phyloP scores from a whole-genome alignment of 176 grass and related monocot genomes.

The Thalia dealbata region DNA sequence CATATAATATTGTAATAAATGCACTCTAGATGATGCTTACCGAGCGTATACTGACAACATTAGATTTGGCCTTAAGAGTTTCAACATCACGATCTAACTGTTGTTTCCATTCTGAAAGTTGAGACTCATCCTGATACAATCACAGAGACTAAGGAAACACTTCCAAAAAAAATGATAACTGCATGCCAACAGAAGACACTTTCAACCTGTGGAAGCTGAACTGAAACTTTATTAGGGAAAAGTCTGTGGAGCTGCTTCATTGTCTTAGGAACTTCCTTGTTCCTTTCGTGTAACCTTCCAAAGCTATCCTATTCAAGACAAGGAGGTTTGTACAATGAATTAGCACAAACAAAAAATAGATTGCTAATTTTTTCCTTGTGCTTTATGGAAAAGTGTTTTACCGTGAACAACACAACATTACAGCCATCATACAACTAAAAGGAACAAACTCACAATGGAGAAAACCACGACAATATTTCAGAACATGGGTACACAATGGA shows the following conservation, averaged over 20 bases:
- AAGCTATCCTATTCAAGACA: conserved; percentile 67
- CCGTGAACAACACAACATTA: neutral
- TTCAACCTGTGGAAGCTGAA: conserved; percentile 88
- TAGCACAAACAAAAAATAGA: neutral
- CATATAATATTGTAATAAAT: neutral
- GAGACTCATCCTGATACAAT: conserved; percentile 66
- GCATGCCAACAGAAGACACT: conserved; percentile 6
- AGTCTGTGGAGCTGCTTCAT: conserved; percentile 92
- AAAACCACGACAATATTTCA: no score
- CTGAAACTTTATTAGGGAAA: conserved; percentile 94
- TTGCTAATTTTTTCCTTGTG: neutral
- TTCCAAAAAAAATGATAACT: conserved; percentile 9
- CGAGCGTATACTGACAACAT: conserved; percentile 57
- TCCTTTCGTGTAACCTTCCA: conserved; percentile 81
- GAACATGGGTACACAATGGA: no score
- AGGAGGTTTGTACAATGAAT: conserved; percentile 1
- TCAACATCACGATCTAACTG: conserved; percentile 96
- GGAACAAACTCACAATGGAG: neutral
- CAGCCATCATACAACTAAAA: neutral
- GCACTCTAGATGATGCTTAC: conserved; percentile 34
- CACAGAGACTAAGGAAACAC: conserved; percentile 24
- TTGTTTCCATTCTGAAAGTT: conserved; percentile 94
- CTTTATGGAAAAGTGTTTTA: neutral
- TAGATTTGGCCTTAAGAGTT: conserved; percentile 98
- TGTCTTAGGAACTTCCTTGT: conserved; percentile 87